phyloP scores from a whole-genome alignment of 208 protist genomes.

The Wallacemonas rigidus region DNA sequence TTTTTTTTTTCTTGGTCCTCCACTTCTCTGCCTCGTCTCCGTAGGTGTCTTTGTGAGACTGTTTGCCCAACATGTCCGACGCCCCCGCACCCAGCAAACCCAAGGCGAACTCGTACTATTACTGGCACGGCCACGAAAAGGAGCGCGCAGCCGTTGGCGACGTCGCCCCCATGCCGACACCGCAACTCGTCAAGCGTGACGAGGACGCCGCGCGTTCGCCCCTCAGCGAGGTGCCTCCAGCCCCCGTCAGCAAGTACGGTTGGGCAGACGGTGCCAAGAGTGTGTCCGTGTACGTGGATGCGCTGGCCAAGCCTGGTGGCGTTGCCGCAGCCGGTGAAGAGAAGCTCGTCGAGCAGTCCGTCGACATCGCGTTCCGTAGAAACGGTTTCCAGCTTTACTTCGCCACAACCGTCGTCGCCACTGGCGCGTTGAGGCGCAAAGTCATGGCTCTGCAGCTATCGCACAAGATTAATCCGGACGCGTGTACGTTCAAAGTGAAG shows the following conservation, averaged over 20 bases:
- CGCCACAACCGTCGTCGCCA: slow-evolving; percentile 26
- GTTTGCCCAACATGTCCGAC: slow-evolving; percentile 1
- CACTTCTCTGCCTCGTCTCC: neutral
- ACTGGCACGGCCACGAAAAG: slow-evolving; percentile 89
- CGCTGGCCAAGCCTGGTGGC: slow-evolving; percentile 4
- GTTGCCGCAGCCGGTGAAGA: slow-evolving; percentile 34
- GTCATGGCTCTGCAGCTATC: slow-evolving; percentile 41
- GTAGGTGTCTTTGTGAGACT: slow-evolving; percentile 6
- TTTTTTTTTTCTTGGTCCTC: neutral
- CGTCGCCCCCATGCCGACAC: slow-evolving; percentile 77
- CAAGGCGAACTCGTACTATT: slow-evolving; percentile 78
- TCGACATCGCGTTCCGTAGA: slow-evolving; percentile 44
- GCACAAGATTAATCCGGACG: slow-evolving; percentile 51
- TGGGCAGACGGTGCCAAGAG: slow-evolving; percentile 70
- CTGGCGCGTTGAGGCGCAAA: slow-evolving; percentile 27
- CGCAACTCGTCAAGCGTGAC: slow-evolving; percentile 60
- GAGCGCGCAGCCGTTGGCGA: slow-evolving; percentile 79
- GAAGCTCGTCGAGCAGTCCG: slow-evolving; percentile 32
- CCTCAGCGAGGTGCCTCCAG: slow-evolving; percentile 7
- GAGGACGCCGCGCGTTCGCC: slow-evolving; percentile 19
- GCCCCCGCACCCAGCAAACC: slow-evolving; percentile 34
- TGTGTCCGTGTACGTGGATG: slow-evolving; percentile 76
- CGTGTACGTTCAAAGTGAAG: slow-evolving; percentile 52
- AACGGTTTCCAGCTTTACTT: slow-evolving; percentile 40
- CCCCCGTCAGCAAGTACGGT: slow-evolving; percentile 67